Conservation (phyloP, 2,329 filamentous ascomycete genomes). For the Arthrinium puccinioides region DNA sequence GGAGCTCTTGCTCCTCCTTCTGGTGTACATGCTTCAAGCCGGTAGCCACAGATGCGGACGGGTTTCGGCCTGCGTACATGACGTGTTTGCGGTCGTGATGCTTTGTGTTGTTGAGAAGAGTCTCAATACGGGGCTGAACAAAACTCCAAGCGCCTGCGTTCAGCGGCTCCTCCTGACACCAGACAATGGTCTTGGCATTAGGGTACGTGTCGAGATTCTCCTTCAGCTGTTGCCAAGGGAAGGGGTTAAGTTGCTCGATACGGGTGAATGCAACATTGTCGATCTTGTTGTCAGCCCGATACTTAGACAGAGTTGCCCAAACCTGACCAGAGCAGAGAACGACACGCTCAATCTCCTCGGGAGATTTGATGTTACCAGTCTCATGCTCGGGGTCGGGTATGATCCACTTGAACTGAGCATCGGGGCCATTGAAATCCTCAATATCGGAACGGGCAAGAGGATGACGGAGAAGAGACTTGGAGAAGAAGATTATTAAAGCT, state of each 20-base stretch:
- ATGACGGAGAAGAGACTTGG: constrained; percentile 91
- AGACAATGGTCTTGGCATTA: constrained; percentile 96
- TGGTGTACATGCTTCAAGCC: constrained; percentile 81
- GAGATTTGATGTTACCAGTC: constrained; percentile 63
- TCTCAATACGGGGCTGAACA: constrained; percentile 96
- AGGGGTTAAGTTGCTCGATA: constrained; percentile 95
- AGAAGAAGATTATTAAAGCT: constrained; percentile 97
- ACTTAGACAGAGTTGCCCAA: constrained; percentile 81
- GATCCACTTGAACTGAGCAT: constrained; percentile 95
- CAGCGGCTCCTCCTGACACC: constrained; percentile 94
- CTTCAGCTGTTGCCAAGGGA: constrained; percentile 95
- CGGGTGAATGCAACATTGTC: constrained; percentile 91
- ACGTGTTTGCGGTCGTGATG: constrained; percentile 92
- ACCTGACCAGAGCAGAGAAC: constrained; percentile 94
- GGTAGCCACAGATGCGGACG: constrained; percentile 88
- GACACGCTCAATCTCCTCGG: constrained; percentile 86
- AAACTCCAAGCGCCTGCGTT: constrained; percentile 97
- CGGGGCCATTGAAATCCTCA: constrained; percentile 75
- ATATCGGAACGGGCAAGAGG: constrained; percentile 83
- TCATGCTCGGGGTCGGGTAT: constrained; percentile 85
- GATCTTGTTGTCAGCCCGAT: constrained; percentile 79
- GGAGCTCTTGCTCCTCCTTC: constrained; percentile 87
- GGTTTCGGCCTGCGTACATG: constrained; percentile 92
- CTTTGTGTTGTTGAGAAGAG: constrained; percentile 84
- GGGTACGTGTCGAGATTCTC: constrained; percentile 96